These are phyloP conservation scores for Tuber indicum DNA, from an alignment of 495 filamentous ascomycete genomes.

Conservation along the genomic window DNA sequence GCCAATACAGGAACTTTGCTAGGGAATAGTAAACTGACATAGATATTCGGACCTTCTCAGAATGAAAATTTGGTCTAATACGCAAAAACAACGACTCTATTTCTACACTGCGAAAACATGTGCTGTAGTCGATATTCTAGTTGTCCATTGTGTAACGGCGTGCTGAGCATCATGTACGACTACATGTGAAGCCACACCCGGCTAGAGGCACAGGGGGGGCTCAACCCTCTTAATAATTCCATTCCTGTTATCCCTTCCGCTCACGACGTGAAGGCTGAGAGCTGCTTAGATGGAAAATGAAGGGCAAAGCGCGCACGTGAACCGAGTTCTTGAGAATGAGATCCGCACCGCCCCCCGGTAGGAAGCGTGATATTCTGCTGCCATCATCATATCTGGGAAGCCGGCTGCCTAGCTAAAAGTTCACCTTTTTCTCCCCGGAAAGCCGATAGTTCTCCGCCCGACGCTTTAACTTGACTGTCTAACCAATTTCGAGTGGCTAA, in stretches of 20 bases:
- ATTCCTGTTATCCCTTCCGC: neutral
- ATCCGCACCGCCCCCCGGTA: neutral
- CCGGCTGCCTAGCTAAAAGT: neutral
- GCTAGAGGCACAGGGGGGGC: neutral
- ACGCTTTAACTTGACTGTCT: neutral
- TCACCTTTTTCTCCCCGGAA: neutral
- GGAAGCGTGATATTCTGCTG: neutral
- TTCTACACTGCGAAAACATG: neutral
- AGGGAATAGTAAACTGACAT: neutral
- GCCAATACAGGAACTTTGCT: neutral
- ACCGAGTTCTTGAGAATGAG: neutral
- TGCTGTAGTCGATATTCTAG: neutral
- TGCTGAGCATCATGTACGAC: neutral
- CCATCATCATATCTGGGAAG: neutral
- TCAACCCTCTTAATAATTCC: neutral
- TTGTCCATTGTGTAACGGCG: neutral
- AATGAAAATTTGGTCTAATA: neutral
- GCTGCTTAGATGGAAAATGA: neutral
- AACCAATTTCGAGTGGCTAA: neutral
- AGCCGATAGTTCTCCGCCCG: neutral
- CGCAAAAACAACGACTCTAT: neutral
- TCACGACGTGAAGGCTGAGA: neutral
- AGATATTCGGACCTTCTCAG: neutral
- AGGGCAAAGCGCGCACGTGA: neutral
- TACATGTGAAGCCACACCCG: neutral